Percentiles rank a stretch among this genome's conserved stretches.
These are phyloP conservation scores for Cutaneotrichosporon cutaneum DNA, from an alignment of 1,284 basidiomycete species.

Conservation along the genomic window DNA sequence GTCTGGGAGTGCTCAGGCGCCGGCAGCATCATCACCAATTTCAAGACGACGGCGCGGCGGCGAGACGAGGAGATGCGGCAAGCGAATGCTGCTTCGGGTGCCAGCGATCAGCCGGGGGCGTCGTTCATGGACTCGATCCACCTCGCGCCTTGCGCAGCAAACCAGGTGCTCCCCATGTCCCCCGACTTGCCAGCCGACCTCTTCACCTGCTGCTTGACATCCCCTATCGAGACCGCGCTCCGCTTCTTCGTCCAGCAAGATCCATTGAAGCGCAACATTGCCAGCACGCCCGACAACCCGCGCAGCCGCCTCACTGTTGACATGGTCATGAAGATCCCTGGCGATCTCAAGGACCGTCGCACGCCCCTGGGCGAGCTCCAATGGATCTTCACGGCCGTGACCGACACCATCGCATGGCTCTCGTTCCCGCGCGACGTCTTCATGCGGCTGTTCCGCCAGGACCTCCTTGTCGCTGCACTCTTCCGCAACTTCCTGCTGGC, in stretches of 20 bases:
- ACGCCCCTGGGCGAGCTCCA: constrained; percentile 96
- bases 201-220: constrained; percentile 96
- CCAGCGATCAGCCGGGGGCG: constrained; percentile 58
- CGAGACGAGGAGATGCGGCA: constrained; percentile 68
- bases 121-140: constrained; percentile 90
- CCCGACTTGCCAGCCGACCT: constrained; percentile 96
- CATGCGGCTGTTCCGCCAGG: constrained; percentile 90
- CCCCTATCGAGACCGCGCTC: constrained; percentile 95
- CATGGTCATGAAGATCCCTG: constrained; percentile 93
- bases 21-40: constrained; percentile 88
- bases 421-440: constrained; percentile 92
- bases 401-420: constrained; percentile 98
- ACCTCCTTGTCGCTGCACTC: constrained; percentile 90
- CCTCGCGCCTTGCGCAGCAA: constrained; percentile 87
- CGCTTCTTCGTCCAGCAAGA: constrained; percentile 92
- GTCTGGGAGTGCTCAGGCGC: constrained; percentile 99
- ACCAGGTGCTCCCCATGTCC: constrained; percentile 89
- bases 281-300: constrained; percentile 57
- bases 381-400: constrained; percentile 99
- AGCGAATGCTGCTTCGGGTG: constrained; percentile 30
- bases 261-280: constrained; percentile 64
- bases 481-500: constrained; percentile 97
- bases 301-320: constrained; percentile 67
- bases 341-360: constrained; percentile 91
- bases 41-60: constrained; percentile 79